These are phyloP conservation scores for Fraxinus greggii DNA, from an alignment of 305 asterid species.

Conservation along the genomic window DNA sequence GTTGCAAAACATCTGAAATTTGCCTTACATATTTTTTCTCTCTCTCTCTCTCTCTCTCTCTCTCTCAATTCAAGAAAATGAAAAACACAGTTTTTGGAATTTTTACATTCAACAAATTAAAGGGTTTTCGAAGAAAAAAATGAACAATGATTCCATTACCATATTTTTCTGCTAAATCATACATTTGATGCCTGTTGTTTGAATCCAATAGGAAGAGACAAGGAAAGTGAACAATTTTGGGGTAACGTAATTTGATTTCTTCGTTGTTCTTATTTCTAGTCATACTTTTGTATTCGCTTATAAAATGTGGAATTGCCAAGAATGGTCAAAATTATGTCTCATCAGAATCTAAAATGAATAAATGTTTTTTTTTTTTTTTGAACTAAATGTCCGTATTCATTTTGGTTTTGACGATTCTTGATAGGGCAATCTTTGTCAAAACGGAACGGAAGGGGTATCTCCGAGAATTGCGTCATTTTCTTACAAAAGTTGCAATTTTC, in stretches of 20 bases:
- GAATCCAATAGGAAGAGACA: neutral
- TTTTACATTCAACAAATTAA: neutral
- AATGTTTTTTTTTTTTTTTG: neutral
- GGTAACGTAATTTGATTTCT: neutral
- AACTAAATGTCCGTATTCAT: neutral
- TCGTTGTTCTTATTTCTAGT: neutral
- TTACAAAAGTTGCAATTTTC: neutral
- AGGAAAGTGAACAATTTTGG: neutral
- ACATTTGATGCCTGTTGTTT: neutral
- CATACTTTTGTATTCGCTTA: neutral
- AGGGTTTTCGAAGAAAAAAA: neutral
- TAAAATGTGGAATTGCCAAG: neutral
- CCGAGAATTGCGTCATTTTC: neutral
- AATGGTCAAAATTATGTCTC: neutral
- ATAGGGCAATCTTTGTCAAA: neutral
- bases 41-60: neutral
- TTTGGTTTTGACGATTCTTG: neutral
- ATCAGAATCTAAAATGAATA: neutral
- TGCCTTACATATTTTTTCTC: neutral
- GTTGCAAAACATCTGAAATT: neutral
- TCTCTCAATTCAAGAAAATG: neutral
- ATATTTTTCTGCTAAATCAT: neutral
- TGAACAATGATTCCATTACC: neutral
- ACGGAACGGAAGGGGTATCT: neutral
- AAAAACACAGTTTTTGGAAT: neutral